These are phyloP conservation scores for Saccharomycopsis crataegensis DNA, from an alignment of 1,139 yeast species.

Conservation along the genomic window DNA sequence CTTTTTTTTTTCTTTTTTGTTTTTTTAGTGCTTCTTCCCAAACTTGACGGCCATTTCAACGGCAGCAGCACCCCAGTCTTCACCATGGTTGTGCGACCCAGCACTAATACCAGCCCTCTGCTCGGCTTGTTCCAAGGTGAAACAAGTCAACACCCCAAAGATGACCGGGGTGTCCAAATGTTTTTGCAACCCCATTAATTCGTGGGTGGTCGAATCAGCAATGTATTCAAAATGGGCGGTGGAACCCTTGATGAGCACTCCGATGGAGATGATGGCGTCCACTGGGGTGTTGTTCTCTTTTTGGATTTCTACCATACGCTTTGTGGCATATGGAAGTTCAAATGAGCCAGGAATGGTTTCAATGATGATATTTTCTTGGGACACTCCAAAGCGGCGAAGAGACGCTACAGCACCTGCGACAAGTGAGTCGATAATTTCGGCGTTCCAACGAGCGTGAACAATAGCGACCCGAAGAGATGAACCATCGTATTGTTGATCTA, in stretches of 20 bases:
- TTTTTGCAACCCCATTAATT: slow-evolving; percentile 76
- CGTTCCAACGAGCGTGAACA: slow-evolving; percentile 94
- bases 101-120: slow-evolving; percentile 79
- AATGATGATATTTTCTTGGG: slow-evolving; percentile 64
- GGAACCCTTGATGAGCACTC: slow-evolving; percentile 89
- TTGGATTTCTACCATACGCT: slow-evolving; percentile 39
- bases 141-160: slow-evolving; percentile 87
- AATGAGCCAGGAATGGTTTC: slow-evolving; percentile 92
- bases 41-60: slow-evolving; percentile 81
- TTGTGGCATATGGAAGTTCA: slow-evolving; percentile 82
- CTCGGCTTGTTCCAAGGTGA: slow-evolving; percentile 90
- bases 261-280: slow-evolving; percentile 90
- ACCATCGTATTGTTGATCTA: slow-evolving; percentile 66
- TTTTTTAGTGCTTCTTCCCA: slow-evolving; percentile 1
- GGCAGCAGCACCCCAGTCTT: slow-evolving; percentile 99
- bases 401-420: slow-evolving; percentile 69
- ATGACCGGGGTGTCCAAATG: slow-evolving; percentile 71
- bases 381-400: slow-evolving; percentile 59
- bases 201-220: slow-evolving; percentile 82
- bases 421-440: slow-evolving; percentile 64
- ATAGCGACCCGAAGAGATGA: slow-evolving; percentile 68
- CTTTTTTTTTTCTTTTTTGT: background rate
- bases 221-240: slow-evolving; percentile 98
- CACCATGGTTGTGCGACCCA: slow-evolving; percentile 88
- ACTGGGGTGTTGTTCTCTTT: slow-evolving; percentile 41